phyloP scores from a whole-genome alignment of 306 rosid genomes.

The Pterocarpus macrocarpus region DNA sequence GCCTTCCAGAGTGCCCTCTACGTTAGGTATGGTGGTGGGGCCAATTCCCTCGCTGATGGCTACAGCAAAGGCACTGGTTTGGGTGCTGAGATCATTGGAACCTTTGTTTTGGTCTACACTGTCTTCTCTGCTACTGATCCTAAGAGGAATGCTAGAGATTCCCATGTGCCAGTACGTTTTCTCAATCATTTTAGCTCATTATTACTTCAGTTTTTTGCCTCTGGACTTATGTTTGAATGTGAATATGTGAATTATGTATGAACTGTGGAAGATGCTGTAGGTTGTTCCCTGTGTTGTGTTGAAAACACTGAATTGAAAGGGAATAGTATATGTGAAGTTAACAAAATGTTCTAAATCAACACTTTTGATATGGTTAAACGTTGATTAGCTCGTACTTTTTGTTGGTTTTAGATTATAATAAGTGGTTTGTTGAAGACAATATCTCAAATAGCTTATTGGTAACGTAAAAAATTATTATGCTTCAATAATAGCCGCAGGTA shows the following conservation, averaged over 20 bases:
- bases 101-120: conserved; percentile 88
- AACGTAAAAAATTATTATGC: background rate
- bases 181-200: background rate
- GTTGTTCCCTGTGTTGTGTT: conserved; percentile 1
- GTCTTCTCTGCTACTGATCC: conserved; percentile 98
- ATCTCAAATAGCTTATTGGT: conserved; percentile 6
- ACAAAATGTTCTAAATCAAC: background rate
- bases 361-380: conserved; percentile 24
- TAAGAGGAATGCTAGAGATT: conserved; percentile 88
- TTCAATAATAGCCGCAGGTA: background rate
- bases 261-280: conserved; percentile 11
- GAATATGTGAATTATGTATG: conserved; percentile 11
- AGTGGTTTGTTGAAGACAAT: conserved; percentile 1
- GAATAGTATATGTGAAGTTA: background rate
- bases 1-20: conserved; percentile 71
- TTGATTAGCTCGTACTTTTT: background rate
- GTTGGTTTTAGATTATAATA: conserved; percentile 1
- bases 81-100: conserved; percentile 89
- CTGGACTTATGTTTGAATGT: background rate
- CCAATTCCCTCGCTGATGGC: conserved; percentile 61
- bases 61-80: conserved; percentile 75
- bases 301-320: conserved; percentile 15
- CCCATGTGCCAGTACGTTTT: conserved; percentile 83
- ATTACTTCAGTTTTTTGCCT: background rate
- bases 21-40: conserved; percentile 75